phyloP scores from a whole-genome alignment of 2,329 filamentous ascomycete genomes.

The Verticillium nubilum region DNA sequence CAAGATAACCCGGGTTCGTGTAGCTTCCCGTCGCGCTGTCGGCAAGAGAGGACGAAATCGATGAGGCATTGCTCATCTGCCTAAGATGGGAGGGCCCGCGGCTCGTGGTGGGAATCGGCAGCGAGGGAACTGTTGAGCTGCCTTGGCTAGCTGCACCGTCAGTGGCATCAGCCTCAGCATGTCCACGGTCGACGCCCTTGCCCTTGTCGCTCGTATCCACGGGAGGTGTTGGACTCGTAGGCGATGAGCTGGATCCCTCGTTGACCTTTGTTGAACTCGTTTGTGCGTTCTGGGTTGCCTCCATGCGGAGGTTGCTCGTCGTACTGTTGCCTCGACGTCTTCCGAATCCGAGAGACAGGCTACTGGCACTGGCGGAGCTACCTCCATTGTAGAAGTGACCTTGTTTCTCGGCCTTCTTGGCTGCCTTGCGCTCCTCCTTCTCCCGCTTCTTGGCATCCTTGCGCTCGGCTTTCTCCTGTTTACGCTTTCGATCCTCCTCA shows the following conservation, averaged over 20 bases:
- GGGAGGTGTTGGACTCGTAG: slow-evolving; percentile 23
- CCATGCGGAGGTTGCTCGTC: slow-evolving; percentile 53
- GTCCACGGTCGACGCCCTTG: slow-evolving; percentile 59
- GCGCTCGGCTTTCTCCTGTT: slow-evolving; percentile 71
- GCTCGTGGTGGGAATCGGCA: slow-evolving; percentile 42
- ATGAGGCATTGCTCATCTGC: slow-evolving; percentile 83
- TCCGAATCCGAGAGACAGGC: slow-evolving; percentile 55
- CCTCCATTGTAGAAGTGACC: slow-evolving; percentile 30
- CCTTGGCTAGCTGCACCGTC: slow-evolving; percentile 4
- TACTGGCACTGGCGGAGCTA: slow-evolving; percentile 56
- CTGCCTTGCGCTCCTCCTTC: slow-evolving; percentile 76
- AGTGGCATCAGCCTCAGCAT: slow-evolving; percentile 8
- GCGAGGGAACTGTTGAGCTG: slow-evolving; percentile 28
- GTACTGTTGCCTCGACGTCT: slow-evolving; percentile 55
- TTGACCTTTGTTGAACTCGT: slow-evolving; percentile 4
- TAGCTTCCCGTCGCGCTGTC: slow-evolving; percentile 59
- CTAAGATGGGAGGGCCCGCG: slow-evolving; percentile 67
- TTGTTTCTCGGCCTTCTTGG: slow-evolving; percentile 53
- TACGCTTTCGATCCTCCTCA: slow-evolving; percentile 87
- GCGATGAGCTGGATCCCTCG: slow-evolving; percentile 14
- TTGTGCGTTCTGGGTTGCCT: slow-evolving; percentile 42
- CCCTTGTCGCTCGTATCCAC: slow-evolving; percentile 50
- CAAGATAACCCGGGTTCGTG: slow-evolving; percentile 27
- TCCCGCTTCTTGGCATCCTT: slow-evolving; percentile 83
- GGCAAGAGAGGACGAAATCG: slow-evolving; percentile 68